phyloP scores from a whole-genome alignment of 257 asterid genomes.

The Penstemon davidsonii region DNA sequence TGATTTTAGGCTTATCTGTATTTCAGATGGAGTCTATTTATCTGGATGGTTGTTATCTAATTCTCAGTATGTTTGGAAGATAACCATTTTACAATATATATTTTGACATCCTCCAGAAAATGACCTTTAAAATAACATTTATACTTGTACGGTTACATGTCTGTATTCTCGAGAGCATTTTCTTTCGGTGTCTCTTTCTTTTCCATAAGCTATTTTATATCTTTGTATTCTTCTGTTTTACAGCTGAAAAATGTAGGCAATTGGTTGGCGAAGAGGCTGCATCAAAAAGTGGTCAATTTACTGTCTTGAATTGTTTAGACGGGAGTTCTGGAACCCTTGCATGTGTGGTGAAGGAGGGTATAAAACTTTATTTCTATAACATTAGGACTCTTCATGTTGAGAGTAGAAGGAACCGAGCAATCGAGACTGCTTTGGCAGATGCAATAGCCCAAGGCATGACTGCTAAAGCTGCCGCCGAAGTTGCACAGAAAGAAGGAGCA shows the following conservation, averaged over 20 bases:
- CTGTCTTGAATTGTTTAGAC: conserved; percentile 73
- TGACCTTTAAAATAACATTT: not conserved
- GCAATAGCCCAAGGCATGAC: conserved; percentile 74
- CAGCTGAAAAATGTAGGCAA: conserved; percentile 87
- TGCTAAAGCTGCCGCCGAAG: conserved; percentile 70
- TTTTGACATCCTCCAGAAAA: no score
- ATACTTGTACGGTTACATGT: not conserved
- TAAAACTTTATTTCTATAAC: conserved; percentile 76
- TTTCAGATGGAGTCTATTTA: not conserved
- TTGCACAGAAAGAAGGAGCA: conserved; percentile 82
- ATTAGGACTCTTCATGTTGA: conserved; percentile 71
- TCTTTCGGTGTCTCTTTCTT: conserved; percentile 8
- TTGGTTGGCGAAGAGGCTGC: conserved; percentile 84
- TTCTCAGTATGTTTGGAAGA: not conserved
- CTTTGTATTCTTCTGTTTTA: conserved; percentile 27
- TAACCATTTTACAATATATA: no score
- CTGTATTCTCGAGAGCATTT: conserved; percentile 18
- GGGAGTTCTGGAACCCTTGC: conserved; percentile 84
- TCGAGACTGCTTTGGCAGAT: conserved; percentile 72
- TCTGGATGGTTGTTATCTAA: not conserved
- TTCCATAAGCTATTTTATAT: not conserved
- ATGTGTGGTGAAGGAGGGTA: conserved; percentile 81
- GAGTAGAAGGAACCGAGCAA: conserved; percentile 65
- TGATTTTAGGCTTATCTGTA: not conserved
- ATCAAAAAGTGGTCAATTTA: conserved; percentile 86